Conservation (phyloP, 805 yeast species). For the Pichia occidentalis region DNA sequence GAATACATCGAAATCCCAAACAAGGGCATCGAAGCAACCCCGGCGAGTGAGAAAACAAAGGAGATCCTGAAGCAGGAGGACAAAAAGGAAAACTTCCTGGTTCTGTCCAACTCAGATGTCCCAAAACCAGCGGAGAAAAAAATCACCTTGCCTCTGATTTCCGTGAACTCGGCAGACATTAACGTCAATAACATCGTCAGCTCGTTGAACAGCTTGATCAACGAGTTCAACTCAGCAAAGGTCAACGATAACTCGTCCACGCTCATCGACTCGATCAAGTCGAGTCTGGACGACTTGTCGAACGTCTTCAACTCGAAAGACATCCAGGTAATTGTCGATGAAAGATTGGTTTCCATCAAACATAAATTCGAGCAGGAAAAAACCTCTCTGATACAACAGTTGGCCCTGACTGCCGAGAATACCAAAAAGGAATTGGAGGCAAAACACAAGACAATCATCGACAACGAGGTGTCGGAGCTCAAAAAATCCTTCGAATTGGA, state of each 20-base stretch:
- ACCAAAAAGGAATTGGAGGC: slow-evolving; percentile 55
- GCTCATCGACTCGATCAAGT: slow-evolving; percentile 18
- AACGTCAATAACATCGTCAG: slow-evolving; percentile 31
- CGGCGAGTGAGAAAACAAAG: slow-evolving; percentile 2
- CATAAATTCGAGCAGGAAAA: slow-evolving; percentile 30
- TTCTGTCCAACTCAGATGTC: slow-evolving; percentile 7
- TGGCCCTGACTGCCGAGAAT: slow-evolving; percentile 52
- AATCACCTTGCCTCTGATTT: slow-evolving; percentile 25
- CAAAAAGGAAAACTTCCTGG: slow-evolving; percentile 1
- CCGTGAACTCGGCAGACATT: slow-evolving; percentile 26
- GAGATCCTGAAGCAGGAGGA: not conserved
- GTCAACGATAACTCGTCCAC: slow-evolving; percentile 20
- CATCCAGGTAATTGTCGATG: slow-evolving; percentile 5
- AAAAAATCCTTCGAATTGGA: slow-evolving; percentile 58
- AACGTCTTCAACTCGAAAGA: slow-evolving; percentile 27
- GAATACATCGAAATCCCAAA: slow-evolving; percentile 35
- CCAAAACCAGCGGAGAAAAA: slow-evolving; percentile 6
- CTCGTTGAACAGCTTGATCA: slow-evolving; percentile 32
- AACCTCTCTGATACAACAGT: slow-evolving; percentile 37
- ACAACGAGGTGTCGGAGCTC: slow-evolving; percentile 60
- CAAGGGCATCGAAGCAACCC: slow-evolving; percentile 25
- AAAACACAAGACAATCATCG: slow-evolving; percentile 52
- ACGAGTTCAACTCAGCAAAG: slow-evolving; percentile 23
- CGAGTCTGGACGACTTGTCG: slow-evolving; percentile 21
- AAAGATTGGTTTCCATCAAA: slow-evolving; percentile 15